Conservation (phyloP, 352 stramenopile genomes). For the Phytopythium ostracodes region DNA sequence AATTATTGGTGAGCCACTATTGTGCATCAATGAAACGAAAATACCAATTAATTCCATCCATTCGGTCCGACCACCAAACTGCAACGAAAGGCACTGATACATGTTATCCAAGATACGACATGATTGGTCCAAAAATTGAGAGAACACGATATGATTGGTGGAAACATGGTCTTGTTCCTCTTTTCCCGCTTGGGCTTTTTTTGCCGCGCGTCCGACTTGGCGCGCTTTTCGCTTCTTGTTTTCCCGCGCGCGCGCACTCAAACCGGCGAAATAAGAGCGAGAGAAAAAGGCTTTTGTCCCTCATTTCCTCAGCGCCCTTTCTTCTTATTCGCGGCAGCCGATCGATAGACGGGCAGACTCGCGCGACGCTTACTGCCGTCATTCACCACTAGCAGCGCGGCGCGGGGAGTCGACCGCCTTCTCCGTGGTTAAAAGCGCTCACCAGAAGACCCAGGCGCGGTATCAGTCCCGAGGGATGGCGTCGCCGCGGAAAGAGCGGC, state of each 20-base stretch:
- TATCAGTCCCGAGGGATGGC: not conserved
- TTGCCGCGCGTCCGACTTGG: not conserved
- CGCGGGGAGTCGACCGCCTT: no score
- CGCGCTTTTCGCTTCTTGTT: not conserved
- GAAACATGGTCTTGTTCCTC: not conserved
- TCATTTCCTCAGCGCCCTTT: not conserved
- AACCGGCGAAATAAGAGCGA: not conserved
- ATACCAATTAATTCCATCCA: not conserved
- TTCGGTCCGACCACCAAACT: no score
- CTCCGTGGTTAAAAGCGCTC: not conserved
- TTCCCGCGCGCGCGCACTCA: slow-evolving; percentile 1
- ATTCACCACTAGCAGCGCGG: no score
- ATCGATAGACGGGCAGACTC: no score
- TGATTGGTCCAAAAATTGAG: not conserved
- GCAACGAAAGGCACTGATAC: no score
- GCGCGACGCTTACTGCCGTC: no score
- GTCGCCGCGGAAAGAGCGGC: not conserved
- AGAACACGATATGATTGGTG: not conserved
- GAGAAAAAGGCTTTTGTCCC: not conserved
- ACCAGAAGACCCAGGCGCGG: not conserved
- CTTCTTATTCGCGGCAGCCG: not conserved
- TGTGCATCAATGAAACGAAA: not conserved
- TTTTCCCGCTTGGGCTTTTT: not conserved
- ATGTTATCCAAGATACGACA: no score
- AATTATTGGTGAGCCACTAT: not conserved